A percentile compares a stretch with the other conserved stretches of the same genome.
Conservation (phyloP, 148 eudicot species). For the Chenopodium album region DNA sequence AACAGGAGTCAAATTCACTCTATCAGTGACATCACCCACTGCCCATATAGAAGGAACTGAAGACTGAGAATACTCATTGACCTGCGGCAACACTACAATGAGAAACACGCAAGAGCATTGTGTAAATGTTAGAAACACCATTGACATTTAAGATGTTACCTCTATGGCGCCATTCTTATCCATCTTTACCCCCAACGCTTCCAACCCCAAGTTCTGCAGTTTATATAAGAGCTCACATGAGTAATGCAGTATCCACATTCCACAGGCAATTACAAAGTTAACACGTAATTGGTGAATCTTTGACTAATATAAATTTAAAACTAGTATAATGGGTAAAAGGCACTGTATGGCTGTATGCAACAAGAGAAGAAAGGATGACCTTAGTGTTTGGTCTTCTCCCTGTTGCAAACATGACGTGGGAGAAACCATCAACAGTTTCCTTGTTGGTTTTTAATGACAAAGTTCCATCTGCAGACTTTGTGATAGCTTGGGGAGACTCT, state of each 20-base stretch:
- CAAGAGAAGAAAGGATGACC: slow-evolving; percentile 40
- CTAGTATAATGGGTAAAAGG: background rate
- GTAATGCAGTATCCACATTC: slow-evolving; percentile 6
- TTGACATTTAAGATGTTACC: slow-evolving; percentile 37
- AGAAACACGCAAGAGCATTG: slow-evolving; percentile 16
- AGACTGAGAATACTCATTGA: slow-evolving; percentile 79
- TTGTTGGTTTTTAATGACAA: slow-evolving; percentile 81
- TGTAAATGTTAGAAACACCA: slow-evolving; percentile 1
- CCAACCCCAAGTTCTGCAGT: slow-evolving; percentile 87
- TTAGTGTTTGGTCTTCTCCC: slow-evolving; percentile 92
- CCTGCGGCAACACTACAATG: slow-evolving; percentile 45
- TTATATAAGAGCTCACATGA: slow-evolving; percentile 12
- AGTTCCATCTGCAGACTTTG: slow-evolving; percentile 77
- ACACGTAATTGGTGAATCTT: background rate
- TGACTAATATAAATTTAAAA: slow-evolving; percentile 1
- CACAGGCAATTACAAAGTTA: slow-evolving; percentile 2
- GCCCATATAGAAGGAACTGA: slow-evolving; percentile 99
- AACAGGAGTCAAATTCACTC: slow-evolving; percentile 92
- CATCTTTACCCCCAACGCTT: slow-evolving; percentile 79
- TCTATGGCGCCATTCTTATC: slow-evolving; percentile 76
- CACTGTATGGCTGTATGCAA: background rate
- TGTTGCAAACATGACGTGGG: slow-evolving; percentile 96
- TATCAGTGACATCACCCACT: slow-evolving; percentile 96
- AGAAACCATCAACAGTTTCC: slow-evolving; percentile 78
- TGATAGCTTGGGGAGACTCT: slow-evolving; percentile 80